Evolutionary conservation across 768 basidiomycete genomes (phyloP).

Genomic region (Pulveroboletus ravenelii): DNA sequence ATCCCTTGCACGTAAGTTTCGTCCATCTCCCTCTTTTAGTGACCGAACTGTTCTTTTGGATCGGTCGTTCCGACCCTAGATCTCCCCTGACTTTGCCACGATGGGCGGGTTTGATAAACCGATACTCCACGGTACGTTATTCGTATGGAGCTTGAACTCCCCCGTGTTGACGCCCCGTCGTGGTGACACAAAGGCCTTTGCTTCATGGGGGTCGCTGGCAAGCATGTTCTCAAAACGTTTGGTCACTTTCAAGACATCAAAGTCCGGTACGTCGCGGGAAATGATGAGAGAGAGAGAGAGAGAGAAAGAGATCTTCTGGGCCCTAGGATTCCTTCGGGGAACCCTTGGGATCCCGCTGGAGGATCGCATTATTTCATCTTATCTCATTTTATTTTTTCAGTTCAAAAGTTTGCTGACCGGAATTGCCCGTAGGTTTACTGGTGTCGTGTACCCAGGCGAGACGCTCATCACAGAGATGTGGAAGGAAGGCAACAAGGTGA

Average conservation of each 20-base stretch:
- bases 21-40: not conserved
- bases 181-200: slow-evolving; percentile 56
- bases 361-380: too few species aligned
- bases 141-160: not conserved
- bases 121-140: slow-evolving; percentile 59
- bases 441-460: slow-evolving; percentile 92
- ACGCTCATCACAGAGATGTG: slow-evolving; percentile 97
- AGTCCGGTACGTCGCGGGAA: slow-evolving; percentile 58
- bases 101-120: slow-evolving; percentile 94
- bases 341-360: too few species aligned
- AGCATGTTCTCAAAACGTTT: slow-evolving; percentile 85
- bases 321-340: too few species aligned
- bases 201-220: slow-evolving; percentile 88
- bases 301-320: not conserved
- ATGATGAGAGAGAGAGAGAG: too few species aligned
- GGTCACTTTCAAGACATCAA: slow-evolving; percentile 91
- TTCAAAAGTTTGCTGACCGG: not conserved
- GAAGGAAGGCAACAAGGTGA: slow-evolving; percentile 88
- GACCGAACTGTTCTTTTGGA: not conserved
- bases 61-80: slow-evolving; percentile 38
- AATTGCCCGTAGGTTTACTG: slow-evolving; percentile 58
- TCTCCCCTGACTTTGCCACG: slow-evolving; percentile 89
- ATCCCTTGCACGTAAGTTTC: slow-evolving; percentile 75
- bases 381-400: too few species aligned
- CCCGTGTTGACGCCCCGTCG: not conserved